Percentiles rank a stretch among this genome's conserved stretches.
These are phyloP conservation scores for Trichoderma oligosporum DNA, from an alignment of 2,329 filamentous ascomycete genomes.

Conservation along the genomic window DNA sequence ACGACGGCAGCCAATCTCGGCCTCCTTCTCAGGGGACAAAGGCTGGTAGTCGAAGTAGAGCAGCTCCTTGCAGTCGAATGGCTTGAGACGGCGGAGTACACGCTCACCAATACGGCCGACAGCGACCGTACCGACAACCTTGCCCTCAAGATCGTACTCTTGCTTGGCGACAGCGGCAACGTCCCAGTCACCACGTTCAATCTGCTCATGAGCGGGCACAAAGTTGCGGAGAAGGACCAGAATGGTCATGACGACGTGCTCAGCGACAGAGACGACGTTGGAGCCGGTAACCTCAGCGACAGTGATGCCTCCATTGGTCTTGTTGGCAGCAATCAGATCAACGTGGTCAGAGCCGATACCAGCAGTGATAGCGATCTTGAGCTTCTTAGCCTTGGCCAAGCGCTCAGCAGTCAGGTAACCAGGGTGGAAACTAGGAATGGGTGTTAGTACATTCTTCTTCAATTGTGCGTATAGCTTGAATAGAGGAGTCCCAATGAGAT, in stretches of 20 bases:
- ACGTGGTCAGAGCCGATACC: constrained; percentile 99
- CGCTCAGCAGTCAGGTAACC: constrained; percentile 96
- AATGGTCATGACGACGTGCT: constrained; percentile 99
- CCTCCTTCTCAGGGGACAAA: constrained; percentile 76
- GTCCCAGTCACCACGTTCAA: constrained; percentile 86
- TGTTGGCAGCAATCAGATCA: constrained; percentile 94
- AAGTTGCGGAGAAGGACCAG: constrained; percentile 96
- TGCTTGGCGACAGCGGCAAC: constrained; percentile 96
- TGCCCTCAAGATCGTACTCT: constrained; percentile 95
- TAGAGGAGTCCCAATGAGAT: no score
- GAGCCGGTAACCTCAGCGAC: constrained; percentile 97
- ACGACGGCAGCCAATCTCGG: constrained; percentile 91
- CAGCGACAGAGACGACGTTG: constrained; percentile 97
- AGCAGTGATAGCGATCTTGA: constrained; percentile 94
- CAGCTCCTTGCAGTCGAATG: constrained; percentile 99
- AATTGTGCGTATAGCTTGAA: no score
- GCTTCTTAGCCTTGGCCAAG: constrained; percentile 95
- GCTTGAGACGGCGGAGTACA: constrained; percentile 90
- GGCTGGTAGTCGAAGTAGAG: constrained; percentile 99
- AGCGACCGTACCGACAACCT: constrained; percentile 95
- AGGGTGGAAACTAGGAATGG: constrained; percentile 75
- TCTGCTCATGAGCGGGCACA: constrained; percentile 92
- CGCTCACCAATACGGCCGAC: constrained; percentile 98
- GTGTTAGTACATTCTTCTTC: neutral
- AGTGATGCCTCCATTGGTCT: constrained; percentile 94